Evolutionary conservation across 2,329 filamentous ascomycete genomes (phyloP).

Genomic region (Madurella fahalii): DNA sequence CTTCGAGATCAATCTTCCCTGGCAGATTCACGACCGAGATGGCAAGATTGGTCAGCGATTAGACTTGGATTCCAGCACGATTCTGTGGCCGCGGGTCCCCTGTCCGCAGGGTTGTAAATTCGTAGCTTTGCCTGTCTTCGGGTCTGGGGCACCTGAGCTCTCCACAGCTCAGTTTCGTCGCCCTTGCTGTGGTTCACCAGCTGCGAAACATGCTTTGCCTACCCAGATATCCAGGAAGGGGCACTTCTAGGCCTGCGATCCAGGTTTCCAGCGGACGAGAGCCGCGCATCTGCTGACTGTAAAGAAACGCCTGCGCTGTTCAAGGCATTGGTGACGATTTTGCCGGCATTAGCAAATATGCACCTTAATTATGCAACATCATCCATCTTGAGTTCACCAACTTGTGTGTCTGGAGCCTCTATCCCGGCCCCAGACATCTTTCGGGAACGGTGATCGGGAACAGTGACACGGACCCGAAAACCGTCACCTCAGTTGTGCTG

Average conservation of each 20-base stretch:
- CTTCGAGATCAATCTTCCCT: constrained; percentile 9
- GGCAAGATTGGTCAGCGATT: constrained; percentile 14
- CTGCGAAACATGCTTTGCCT: constrained; percentile 15
- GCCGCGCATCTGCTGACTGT: constrained; percentile 17
- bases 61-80: constrained; percentile 5
- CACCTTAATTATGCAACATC: constrained; percentile 27
- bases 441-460: constrained; percentile 5
- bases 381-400: constrained; percentile 11
- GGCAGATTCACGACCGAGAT: neutral
- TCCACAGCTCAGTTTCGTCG: constrained; percentile 14
- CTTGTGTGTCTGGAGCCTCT: constrained; percentile 9
- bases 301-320: constrained; percentile 17
- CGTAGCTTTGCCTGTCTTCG: neutral
- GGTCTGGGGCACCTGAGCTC: neutral
- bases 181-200: constrained; percentile 20
- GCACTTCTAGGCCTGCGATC: constrained; percentile 16
- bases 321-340: constrained; percentile 28
- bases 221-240: constrained; percentile 17
- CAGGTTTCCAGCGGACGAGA: constrained; percentile 22
- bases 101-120: constrained; percentile 13
- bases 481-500: neutral
- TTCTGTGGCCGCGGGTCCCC: constrained; percentile 1
- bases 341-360: constrained; percentile 31
- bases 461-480: constrained; percentile 6
- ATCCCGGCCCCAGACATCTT: constrained; percentile 7